Evolutionary conservation across 2,329 filamentous ascomycete genomes (phyloP), one percentile per base, ranked within the genome.

Genomic region (Trichoderma sp.): DNA sequence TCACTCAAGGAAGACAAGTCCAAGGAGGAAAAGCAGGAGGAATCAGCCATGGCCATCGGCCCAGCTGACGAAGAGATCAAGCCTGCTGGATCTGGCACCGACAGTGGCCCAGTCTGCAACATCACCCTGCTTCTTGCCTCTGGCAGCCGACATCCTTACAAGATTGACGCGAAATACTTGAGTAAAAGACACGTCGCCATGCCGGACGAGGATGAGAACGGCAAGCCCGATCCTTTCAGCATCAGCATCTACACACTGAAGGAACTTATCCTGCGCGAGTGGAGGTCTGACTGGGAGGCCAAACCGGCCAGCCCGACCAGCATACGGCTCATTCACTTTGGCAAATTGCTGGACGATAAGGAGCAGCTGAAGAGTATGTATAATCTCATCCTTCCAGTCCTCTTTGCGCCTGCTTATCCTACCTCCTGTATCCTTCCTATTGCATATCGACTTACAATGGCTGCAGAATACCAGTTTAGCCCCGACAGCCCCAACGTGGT

Each of bases 201-300:
- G 1, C 89, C 92, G 21, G 88, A 89, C 39, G 78, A 85, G 69
- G 85, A 82, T 10, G 82, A 84, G 66, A 75, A 77, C 28, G 88
- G 87, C 39, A 82, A 78, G 67, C 83, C 85, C 69, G 92, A 97
- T 74, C 93, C 93, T 1, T 93, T 92, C 74, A 91, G 89, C 74
- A 92, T 98, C 78, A 96, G 91, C 70, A 90, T 97, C 58, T 97
- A 97, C 75, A 96, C 92, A 3, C 80, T 98, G 69, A 97, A 97
- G 78, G 93, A 97, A 79, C 81, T 97, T 73, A 97, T 98, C 74
- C 85, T 95, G 80, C 85, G 92, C 72, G 93, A 97, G 76, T 98
- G 94, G 94, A 85, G 92, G 70, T 89, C 88, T 71, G 92, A 97
- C 74, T 97, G 94, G 94, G 93, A 97, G 72, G 80, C 88, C 17